Evolutionary conservation across 2,329 filamentous ascomycete species (phyloP), one percentile per base, ranked within the genome.

Genomic region (Parafenestella ontariensis): DNA sequence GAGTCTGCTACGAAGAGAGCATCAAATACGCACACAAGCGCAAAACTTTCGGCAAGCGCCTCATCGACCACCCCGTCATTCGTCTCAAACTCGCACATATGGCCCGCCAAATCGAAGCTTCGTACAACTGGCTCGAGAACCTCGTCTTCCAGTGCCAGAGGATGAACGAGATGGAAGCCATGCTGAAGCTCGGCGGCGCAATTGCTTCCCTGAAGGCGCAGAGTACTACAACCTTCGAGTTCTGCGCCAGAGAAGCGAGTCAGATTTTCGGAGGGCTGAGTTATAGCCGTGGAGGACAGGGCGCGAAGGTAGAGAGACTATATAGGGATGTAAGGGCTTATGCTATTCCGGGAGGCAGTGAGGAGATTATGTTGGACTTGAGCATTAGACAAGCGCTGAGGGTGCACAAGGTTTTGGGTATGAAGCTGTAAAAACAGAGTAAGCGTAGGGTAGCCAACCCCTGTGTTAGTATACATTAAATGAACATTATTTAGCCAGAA

Each of bases 341-440:
- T 77, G 94, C 95, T 23, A 83, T 99, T 66, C 95, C 95, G 3
- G 95, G 95, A 70, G 95, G 95, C 21, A 92, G 88, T 64, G 94
- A 99, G 81, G 95, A 99, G 84, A 99, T 99, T 64, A 99, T 99
- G 95, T 81, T 98, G 64, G 95, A 99, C 77, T 78, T 99, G 71
- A 96, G 91, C 79, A 96, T 99, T 76, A 85, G 94, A 67, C 93
- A 97, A 83, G 90, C 89, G 59, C 76, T 96, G 82, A 88, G 87
- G 76, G 95, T 99, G 50, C 91, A 92, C 67, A 89, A 97, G 84
- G 88, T 88, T 59, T 82, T 96, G 76, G 95, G 95, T 9, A 97
- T 98, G 94, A 99, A 97, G 85, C 75, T 99, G 76, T 98, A 87
- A 47, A 21, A 23, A 24, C 24, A 40, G 21, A 10, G 13, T 7